Percentiles rank a stretch among this genome's conserved stretches.
phyloP scores from a whole-genome alignment of 768 basidiomycete species.

The Hirschioporus abietinus region DNA sequence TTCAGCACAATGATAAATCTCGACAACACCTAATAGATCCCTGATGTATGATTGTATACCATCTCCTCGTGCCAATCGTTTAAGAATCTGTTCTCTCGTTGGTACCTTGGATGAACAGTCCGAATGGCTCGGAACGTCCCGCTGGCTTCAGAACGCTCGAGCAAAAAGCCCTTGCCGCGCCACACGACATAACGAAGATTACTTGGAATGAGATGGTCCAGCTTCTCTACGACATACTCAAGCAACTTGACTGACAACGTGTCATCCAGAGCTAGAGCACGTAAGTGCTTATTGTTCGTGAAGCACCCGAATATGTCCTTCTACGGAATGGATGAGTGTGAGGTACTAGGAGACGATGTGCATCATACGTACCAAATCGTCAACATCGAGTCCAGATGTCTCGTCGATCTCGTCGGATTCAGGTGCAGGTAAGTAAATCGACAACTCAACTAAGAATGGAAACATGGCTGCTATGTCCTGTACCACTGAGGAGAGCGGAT shows the following conservation, averaged over 20 bases:
- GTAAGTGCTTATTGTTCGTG: neutral
- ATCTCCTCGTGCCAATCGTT: neutral
- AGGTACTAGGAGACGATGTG: neutral
- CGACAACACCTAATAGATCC: neutral
- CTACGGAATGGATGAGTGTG: neutral
- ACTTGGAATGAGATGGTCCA: neutral
- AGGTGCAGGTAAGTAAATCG: neutral
- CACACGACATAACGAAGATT: neutral
- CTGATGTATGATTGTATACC: neutral
- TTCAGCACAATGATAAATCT: neutral
- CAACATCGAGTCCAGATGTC: neutral
- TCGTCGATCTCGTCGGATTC: neutral
- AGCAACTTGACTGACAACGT: neutral
- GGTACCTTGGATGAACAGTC: neutral
- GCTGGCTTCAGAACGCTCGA: neutral
- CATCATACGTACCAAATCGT: neutral
- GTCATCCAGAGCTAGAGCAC: neutral
- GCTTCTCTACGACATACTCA: neutral
- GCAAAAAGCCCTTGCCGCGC: neutral
- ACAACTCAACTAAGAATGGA: neutral
- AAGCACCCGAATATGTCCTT: neutral
- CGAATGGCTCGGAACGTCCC: neutral
- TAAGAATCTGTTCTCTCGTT: neutral
- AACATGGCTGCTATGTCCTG: neutral
- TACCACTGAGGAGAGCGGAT: neutral